Percentiles rank a stretch among this genome's conserved stretches.
Conservation (phyloP, 805 yeast species). For the Kluyveromyces siamensis region DNA sequence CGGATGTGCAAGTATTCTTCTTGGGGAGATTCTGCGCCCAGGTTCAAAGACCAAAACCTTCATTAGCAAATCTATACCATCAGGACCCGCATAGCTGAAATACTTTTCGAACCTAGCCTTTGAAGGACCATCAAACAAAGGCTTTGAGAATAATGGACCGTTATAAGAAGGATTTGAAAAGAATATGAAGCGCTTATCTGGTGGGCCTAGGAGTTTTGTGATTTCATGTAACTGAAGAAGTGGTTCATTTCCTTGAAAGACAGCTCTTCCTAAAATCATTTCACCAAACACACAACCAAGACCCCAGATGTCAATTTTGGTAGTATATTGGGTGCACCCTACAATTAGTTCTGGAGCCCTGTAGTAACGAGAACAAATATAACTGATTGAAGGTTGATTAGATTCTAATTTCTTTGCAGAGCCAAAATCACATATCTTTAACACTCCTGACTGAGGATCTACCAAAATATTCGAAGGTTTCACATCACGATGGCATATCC, state of each 20-base stretch:
- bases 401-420: slow-evolving; percentile 72
- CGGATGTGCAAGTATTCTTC: slow-evolving; percentile 75
- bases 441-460: slow-evolving; percentile 54
- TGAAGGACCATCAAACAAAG: slow-evolving; percentile 48
- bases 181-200: slow-evolving; percentile 60
- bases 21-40: slow-evolving; percentile 67
- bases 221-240: slow-evolving; percentile 83
- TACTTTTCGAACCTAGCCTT: slow-evolving; percentile 53
- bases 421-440: slow-evolving; percentile 81
- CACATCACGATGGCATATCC: slow-evolving; percentile 76
- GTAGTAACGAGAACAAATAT: slow-evolving; percentile 92
- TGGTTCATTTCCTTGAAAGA: slow-evolving; percentile 93
- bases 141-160: slow-evolving; percentile 64
- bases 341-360: slow-evolving; percentile 84
- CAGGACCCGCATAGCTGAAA: slow-evolving; percentile 70
- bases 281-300: slow-evolving; percentile 95
- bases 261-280: slow-evolving; percentile 82
- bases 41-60: slow-evolving; percentile 87
- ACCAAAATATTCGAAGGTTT: slow-evolving; percentile 77
- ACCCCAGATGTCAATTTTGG: slow-evolving; percentile 96
- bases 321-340: slow-evolving; percentile 79
- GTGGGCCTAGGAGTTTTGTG: slow-evolving; percentile 85
- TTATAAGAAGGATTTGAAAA: slow-evolving; percentile 67
- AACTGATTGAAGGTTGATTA: slow-evolving; percentile 83
- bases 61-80: slow-evolving; percentile 78